These are phyloP conservation scores for Pythium periplocum DNA, from an alignment of 352 stramenopile genomes.

Conservation along the genomic window DNA sequence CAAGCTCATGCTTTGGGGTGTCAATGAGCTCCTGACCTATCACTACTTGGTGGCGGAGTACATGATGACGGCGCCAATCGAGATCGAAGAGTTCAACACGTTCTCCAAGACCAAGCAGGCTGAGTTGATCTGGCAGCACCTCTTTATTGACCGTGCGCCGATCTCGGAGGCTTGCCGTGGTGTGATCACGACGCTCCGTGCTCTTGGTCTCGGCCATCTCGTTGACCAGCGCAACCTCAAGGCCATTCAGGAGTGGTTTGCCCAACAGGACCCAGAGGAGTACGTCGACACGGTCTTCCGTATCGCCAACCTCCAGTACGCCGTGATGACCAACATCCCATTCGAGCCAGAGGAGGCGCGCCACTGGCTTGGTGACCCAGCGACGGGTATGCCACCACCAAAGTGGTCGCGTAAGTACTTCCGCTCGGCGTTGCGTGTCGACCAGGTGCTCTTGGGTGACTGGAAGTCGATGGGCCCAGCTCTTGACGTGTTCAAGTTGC, in stretches of 20 bases:
- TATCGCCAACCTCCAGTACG: constrained; percentile 79
- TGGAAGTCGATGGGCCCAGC: constrained; percentile 65
- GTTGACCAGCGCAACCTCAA: constrained; percentile 69
- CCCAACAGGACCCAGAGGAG: constrained; percentile 54
- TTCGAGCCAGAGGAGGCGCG: constrained; percentile 60
- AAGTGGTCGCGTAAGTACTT: constrained; percentile 71
- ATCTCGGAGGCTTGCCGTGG: constrained; percentile 89
- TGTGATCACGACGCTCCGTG: constrained; percentile 84
- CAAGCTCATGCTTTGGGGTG: constrained; percentile 89
- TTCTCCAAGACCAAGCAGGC: constrained; percentile 78
- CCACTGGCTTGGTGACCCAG: constrained; percentile 44
- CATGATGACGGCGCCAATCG: constrained; percentile 82
- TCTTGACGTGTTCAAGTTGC: constrained; percentile 43
- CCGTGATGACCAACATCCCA: constrained; percentile 95
- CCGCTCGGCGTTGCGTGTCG: constrained; percentile 87
- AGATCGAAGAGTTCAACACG: constrained; percentile 78
- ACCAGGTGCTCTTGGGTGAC: constrained; percentile 89
- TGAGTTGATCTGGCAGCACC: constrained; percentile 84
- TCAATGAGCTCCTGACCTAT: constrained; percentile 94
- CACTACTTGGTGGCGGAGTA: constrained; percentile 95
- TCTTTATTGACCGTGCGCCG: constrained; percentile 87
- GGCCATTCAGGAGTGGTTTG: constrained; percentile 83
- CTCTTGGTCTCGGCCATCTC: constrained; percentile 65
- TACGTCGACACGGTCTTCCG: constrained; percentile 77
- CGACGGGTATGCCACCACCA: constrained; percentile 29